Evolutionary conservation across 2,329 filamentous ascomycete genomes (phyloP).

Genomic region (Diaporthe amygdali): DNA sequence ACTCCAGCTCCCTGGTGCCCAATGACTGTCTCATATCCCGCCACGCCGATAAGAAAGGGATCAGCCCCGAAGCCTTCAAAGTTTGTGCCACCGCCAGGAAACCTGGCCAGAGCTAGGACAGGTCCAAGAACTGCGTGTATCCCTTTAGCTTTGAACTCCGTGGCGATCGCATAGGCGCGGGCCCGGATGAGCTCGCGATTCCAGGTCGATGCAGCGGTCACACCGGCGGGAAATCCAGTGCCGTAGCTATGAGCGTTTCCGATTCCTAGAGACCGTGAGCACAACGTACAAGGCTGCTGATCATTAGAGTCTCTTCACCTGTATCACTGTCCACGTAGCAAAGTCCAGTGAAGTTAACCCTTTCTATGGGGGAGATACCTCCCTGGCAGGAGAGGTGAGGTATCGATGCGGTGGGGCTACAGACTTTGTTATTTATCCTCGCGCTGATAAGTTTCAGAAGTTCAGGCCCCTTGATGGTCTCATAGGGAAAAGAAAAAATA

Average conservation of each 20-base stretch:
- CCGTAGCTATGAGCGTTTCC: background rate
- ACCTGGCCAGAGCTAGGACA: slow-evolving; percentile 21
- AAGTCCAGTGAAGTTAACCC: background rate
- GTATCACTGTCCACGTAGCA: background rate
- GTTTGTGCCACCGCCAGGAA: background rate
- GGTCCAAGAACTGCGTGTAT: background rate
- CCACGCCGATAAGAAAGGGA: background rate
- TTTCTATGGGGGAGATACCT: background rate
- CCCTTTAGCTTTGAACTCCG: background rate
- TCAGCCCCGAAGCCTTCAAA: background rate
- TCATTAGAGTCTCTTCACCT: background rate
- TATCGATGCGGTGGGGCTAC: background rate
- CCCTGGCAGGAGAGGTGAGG: background rate
- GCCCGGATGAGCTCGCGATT: background rate
- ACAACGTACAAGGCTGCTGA: background rate
- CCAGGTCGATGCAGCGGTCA: background rate
- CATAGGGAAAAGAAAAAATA: background rate
- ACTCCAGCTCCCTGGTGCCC: slow-evolving; percentile 63
- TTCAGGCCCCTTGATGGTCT: background rate
- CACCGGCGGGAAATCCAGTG: background rate
- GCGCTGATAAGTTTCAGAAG: background rate
- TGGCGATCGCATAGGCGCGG: background rate
- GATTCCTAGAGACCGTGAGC: background rate
- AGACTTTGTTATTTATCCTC: background rate
- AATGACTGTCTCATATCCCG: slow-evolving; percentile 42